Conservation (phyloP, 202 grass and related monocot species). For the Sporobolus alterniflorus region DNA sequence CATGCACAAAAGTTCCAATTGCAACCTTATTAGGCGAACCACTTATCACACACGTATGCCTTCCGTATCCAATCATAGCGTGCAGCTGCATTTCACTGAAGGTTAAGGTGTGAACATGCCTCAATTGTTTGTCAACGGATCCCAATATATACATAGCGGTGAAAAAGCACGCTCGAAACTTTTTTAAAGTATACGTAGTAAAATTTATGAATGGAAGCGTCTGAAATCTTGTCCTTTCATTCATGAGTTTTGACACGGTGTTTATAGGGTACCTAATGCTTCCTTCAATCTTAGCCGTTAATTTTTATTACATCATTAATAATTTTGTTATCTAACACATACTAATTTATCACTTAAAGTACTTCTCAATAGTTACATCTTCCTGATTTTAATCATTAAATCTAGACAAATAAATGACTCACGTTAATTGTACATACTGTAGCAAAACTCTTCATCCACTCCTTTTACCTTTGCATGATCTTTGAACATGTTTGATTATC, state of each 20-base stretch:
- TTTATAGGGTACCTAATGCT: no score
- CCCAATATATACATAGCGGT: conserved; percentile 37
- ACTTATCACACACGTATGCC: neutral
- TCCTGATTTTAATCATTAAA: no score
- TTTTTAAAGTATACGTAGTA: conserved; percentile 16
- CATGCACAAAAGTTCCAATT: conserved; percentile 26
- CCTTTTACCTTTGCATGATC: conserved; percentile 11
- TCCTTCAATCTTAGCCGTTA: no score
- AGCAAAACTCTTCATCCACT: no score
- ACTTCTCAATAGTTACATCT: no score
- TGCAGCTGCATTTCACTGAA: neutral
- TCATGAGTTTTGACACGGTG: no score
- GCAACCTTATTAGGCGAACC: conserved; percentile 28
- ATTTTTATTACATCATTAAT: no score
- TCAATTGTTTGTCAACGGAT: conserved; percentile 42
- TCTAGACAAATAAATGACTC: no score
- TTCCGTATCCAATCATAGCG: conserved; percentile 42
- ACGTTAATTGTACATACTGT: no score
- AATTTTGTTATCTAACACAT: no score
- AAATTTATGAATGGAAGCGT: conserved; percentile 47
- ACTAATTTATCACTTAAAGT: no score
- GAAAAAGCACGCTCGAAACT: conserved; percentile 34
- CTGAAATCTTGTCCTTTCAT: conserved; percentile 36
- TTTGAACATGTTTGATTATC: conserved; percentile 41
- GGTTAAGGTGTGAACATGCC: conserved; percentile 48